These are phyloP conservation scores for Cercophora scortea DNA, from an alignment of 495 filamentous ascomycete species.

Conservation along the genomic window DNA sequence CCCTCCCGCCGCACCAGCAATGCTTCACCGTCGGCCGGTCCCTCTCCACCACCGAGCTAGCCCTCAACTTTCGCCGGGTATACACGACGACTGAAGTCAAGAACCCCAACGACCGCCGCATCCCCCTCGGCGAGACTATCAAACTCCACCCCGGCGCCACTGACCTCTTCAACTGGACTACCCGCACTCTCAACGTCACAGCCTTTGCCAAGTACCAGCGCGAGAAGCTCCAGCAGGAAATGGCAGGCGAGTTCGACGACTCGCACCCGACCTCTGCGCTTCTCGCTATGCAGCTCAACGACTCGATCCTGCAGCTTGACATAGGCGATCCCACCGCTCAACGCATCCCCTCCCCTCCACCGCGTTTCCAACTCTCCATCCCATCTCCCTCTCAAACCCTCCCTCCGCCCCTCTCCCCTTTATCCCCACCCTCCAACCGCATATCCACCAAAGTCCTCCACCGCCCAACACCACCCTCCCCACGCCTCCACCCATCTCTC, in stretches of 20 bases:
- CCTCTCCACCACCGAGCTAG: not conserved
- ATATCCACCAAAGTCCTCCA: not conserved
- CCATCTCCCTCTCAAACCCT: no score
- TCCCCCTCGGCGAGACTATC: not conserved
- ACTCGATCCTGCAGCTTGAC: not conserved
- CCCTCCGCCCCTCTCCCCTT: no score
- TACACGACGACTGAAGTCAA: not conserved
- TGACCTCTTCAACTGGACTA: no score
- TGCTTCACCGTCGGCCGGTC: slow-evolving; percentile 12
- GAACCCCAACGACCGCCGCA: not conserved
- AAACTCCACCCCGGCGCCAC: not conserved
- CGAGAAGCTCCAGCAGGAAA: not conserved
- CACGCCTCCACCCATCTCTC: not conserved
- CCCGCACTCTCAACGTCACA: not conserved
- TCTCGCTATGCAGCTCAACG: slow-evolving; percentile 19
- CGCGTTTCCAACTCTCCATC: no score
- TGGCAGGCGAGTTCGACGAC: not conserved
- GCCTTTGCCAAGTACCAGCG: not conserved
- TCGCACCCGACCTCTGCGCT: slow-evolving; percentile 14
- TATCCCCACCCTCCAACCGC: no score
- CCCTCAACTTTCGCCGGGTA: not conserved
- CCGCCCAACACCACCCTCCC: not conserved
- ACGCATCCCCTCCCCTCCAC: not conserved
- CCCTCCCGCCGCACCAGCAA: slow-evolving; percentile 29
- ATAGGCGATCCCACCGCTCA: not conserved